Conservation (phyloP, 345 rosid genomes). For the Rhizophora apiculata region DNA sequence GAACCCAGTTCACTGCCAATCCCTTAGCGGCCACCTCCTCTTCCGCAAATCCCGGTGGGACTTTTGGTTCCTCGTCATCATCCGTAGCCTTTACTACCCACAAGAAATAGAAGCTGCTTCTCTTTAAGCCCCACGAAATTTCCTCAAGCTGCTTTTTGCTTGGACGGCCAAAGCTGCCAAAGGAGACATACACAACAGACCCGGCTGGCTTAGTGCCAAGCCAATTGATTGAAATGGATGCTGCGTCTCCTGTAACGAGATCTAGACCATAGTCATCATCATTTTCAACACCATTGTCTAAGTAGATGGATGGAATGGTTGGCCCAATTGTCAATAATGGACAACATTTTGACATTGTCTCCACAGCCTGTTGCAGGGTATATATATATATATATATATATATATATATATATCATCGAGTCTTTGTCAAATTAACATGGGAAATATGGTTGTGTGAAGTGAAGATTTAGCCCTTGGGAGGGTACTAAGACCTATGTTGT, state of each 20-base stretch:
- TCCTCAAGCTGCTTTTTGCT: slow-evolving; percentile 48
- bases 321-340: slow-evolving; percentile 54
- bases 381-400: not conserved
- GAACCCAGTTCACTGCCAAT: slow-evolving; percentile 10
- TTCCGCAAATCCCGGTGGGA: slow-evolving; percentile 25
- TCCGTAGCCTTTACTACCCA: slow-evolving; percentile 56
- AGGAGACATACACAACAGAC: slow-evolving; percentile 58
- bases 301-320: slow-evolving; percentile 58
- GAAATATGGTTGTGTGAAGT: not conserved
- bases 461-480: too few species aligned
- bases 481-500: too few species aligned
- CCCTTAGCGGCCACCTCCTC: slow-evolving; percentile 13
- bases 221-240: slow-evolving; percentile 37
- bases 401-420: not conserved
- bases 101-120: slow-evolving; percentile 33
- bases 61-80: slow-evolving; percentile 20
- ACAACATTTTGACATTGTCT: slow-evolving; percentile 39
- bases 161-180: slow-evolving; percentile 56
- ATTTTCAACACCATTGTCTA: slow-evolving; percentile 43
- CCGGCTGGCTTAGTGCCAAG: slow-evolving; percentile 38
- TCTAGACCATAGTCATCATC: slow-evolving; percentile 50
- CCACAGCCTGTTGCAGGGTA: slow-evolving; percentile 31
- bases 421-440: not conserved
- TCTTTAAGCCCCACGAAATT: slow-evolving; percentile 40
- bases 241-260: slow-evolving; percentile 34